Evolutionary conservation across 2,329 filamentous ascomycete genomes (phyloP).

Genomic region (Podosphaera aphanis): DNA sequence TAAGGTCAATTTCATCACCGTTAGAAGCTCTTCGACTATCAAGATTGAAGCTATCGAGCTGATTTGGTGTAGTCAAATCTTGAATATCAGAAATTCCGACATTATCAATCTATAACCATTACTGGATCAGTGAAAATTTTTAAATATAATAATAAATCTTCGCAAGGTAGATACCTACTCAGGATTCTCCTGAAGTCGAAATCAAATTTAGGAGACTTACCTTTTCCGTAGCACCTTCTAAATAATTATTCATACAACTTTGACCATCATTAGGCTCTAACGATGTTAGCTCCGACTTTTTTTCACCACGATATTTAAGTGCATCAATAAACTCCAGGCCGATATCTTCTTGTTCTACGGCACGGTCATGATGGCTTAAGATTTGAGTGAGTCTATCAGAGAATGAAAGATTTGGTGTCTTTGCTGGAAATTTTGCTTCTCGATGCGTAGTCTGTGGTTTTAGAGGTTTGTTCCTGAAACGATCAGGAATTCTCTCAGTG

Average conservation of each 20-base stretch:
- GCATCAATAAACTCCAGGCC: neutral
- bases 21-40: slow-evolving; percentile 7
- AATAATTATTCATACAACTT: neutral
- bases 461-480: neutral
- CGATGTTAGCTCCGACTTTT: neutral
- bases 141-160: neutral
- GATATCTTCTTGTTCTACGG: neutral
- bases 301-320: neutral
- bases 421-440: neutral
- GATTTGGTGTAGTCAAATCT: slow-evolving; percentile 1
- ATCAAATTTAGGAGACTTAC: neutral
- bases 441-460: neutral
- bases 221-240: neutral
- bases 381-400: neutral
- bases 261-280: neutral
- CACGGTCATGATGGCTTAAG: neutral
- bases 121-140: slow-evolving; percentile 1
- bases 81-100: neutral
- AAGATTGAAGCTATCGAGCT: slow-evolving; percentile 6
- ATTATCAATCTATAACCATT: neutral
- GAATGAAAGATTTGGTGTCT: neutral
- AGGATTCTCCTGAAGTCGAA: neutral
- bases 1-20: slow-evolving; percentile 11
- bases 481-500: neutral
- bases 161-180: neutral